Evolutionary conservation across 2,329 filamentous ascomycete genomes (phyloP), one percentile per base, ranked within the genome.

Genomic region (Paraconiothyrium brasiliense): DNA sequence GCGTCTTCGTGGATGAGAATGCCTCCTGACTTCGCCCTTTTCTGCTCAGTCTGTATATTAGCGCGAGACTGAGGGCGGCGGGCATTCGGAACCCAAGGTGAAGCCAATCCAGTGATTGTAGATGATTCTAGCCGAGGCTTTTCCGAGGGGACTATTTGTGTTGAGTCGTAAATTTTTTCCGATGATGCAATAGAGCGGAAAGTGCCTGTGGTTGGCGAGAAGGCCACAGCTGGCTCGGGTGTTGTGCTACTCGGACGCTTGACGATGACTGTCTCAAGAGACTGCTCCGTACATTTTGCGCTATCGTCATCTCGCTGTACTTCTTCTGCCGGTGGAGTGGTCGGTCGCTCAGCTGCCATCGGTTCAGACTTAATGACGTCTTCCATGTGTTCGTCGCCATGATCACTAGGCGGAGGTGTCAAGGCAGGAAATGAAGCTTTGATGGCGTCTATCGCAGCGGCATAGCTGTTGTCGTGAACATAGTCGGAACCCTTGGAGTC

Each of bases 381-480:
- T 9, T 79, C 76, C 68, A 76, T 78, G 2, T 68, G 65, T 27
- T 76, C 72, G 24, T 77, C 77, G 34, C 85, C 84, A 72, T 90
- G 89, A 58, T 87, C 86, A 51, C 88, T 90, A 70, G 90, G 84
- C 20, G 85, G 84, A 5, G 89, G 86, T 13, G 87, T 84, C 67
- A 90, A 86, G 57, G 89, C 83, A 73, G 84, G 67, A 81, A 84
- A 59, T 77, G 80, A 68, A 75, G 82, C 63, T 67, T 74, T 79
- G 63, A 79, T 78, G 11, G 72, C 71, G 60, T 78, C 71, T 68
- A 79, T 78, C 58, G 76, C 76, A 24, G 67, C 70, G 4, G 67
- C 71, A 35, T 76, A 76, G 6, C 69, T 75, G 55, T 75, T 67
- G 63, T 79, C 72, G 62, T 82, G 68, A 68, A 80, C 69, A 69